phyloP scores from a whole-genome alignment of 192 early-diverging fungal species.

The Thamnidium elegans region DNA sequence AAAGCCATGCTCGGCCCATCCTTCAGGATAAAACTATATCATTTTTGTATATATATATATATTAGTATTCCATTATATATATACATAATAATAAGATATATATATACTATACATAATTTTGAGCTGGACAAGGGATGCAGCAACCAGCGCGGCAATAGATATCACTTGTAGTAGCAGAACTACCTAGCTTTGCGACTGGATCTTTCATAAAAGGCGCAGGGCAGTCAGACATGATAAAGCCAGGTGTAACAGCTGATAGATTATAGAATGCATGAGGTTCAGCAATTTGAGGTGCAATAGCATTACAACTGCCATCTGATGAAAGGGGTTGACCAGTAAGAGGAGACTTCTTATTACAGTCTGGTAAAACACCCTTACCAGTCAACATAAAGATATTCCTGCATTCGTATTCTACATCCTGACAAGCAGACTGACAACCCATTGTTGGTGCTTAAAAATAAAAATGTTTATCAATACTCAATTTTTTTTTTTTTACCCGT shows the following conservation, averaged over 20 bases:
- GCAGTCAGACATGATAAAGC: conserved; percentile 28
- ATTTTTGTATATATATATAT: not conserved
- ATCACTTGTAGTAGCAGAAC: conserved; percentile 17
- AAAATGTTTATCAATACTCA: not conserved
- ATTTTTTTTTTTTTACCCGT: not conserved
- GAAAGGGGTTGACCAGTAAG: conserved; percentile 4
- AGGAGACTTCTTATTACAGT: not conserved
- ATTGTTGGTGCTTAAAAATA: not conserved
- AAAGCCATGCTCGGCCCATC: conserved; percentile 39
- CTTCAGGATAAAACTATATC: conserved; percentile 36
- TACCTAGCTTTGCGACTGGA: conserved; percentile 26
- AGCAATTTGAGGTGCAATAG: conserved; percentile 1
- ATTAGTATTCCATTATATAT: not conserved
- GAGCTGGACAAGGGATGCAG: conserved; percentile 53
- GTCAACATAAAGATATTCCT: conserved; percentile 13
- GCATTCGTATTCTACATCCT: not conserved
- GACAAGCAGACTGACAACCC: conserved; percentile 2
- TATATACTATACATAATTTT: conserved; percentile 31
- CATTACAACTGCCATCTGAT: not conserved
- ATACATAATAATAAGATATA: not conserved
- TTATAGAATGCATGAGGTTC: conserved; percentile 11
- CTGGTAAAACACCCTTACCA: not conserved
- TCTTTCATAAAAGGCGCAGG: conserved; percentile 42
- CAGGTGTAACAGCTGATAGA: conserved; percentile 18
- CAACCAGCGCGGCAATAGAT: conserved; percentile 44